These are phyloP conservation scores for Colletotrichum sp. DNA, from an alignment of 2,329 filamentous ascomycete species.

Conservation along the genomic window DNA sequence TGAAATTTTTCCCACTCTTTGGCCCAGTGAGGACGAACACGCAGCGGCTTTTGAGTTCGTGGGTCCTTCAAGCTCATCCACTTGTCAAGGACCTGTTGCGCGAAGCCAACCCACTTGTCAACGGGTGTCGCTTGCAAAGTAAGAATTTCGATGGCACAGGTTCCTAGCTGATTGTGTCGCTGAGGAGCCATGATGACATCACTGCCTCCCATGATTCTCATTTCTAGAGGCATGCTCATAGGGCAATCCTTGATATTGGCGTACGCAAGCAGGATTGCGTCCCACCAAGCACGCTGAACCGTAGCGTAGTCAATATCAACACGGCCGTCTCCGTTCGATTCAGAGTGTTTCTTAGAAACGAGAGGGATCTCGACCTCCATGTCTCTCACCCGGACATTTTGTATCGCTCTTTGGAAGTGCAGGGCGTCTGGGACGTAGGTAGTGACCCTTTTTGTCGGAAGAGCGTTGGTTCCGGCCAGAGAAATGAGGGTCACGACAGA, in stretches of 20 bases:
- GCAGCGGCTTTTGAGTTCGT: constrained; percentile 31
- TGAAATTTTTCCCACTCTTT: constrained; percentile 46
- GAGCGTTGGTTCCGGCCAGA: constrained; percentile 17
- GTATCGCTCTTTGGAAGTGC: constrained; percentile 51
- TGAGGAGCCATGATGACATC: constrained; percentile 49
- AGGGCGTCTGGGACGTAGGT: constrained; percentile 41
- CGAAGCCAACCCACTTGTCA: constrained; percentile 41
- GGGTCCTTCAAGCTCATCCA: constrained; percentile 42
- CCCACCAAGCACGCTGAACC: constrained; percentile 54
- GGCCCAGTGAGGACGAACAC: constrained; percentile 48
- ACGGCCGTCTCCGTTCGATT: constrained; percentile 27
- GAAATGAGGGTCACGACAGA: constrained; percentile 34
- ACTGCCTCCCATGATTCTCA: constrained; percentile 47
- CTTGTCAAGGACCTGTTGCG: constrained; percentile 42
- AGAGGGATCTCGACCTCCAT: constrained; percentile 43
- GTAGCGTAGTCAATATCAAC: constrained; percentile 43
- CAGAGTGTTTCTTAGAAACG: constrained; percentile 44
- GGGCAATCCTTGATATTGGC: constrained; percentile 31
- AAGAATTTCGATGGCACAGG: constrained; percentile 45
- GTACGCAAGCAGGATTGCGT: constrained; percentile 50
- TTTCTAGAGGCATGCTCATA: constrained; percentile 47
- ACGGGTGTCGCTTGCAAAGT: constrained; percentile 42
- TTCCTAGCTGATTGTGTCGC: constrained; percentile 42
- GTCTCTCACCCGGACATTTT: constrained; percentile 44
- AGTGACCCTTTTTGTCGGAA: constrained; percentile 33